Base-by-base conservation (phyloP, 2,329 filamentous ascomycete species). In the Cladosporium halotolerans region DNA sequence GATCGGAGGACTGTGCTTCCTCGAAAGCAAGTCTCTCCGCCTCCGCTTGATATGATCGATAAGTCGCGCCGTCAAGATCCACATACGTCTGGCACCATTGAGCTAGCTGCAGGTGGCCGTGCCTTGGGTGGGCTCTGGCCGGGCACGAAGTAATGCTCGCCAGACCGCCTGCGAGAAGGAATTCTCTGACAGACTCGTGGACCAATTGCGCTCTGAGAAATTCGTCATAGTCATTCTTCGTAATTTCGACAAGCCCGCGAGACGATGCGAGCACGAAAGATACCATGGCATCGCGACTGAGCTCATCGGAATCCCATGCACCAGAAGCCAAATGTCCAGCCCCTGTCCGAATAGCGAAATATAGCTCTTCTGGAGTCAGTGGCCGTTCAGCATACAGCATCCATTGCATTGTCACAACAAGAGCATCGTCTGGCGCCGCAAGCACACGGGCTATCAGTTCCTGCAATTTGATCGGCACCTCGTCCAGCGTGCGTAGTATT, bases 181-280 rank as follows among this genome's bases (percentile, higher is more conserved):
- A 79, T 11, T 79, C 76, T 0, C 70, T 61, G 0, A 79, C 74
- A 0, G 77, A 77, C 56, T 79, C 74, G 38, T 80, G 77, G 4
- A 80, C 79, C 59, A 80, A 81, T 54, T 81, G 78, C 0, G 63
- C 60, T 13, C 61, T 69, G 2, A 0, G 64, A 60, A 1, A 5
- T 3, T 14, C 7, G 23, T 28, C 23, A 28, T 5, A 28, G 7
- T 28, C 23, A 28, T 28, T 7, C 23, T 28, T 28, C 0, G 70
- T 73, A 4, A n/a, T 11, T 9, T 80, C 76, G 0, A 71, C 73
- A 9, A 81, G 66, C 0, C 79, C 79, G 58, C 80, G 81, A 0
- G 79, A 82, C 0, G 65, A 72, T 32, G 63, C 66, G 0, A 73
- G 60, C 0, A 80, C 64, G 19, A 67, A 74, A 2, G 54, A 61